Evolutionary conservation across 2,329 filamentous ascomycete species (phyloP).

Genomic region (Drechmeria coniospora): DNA sequence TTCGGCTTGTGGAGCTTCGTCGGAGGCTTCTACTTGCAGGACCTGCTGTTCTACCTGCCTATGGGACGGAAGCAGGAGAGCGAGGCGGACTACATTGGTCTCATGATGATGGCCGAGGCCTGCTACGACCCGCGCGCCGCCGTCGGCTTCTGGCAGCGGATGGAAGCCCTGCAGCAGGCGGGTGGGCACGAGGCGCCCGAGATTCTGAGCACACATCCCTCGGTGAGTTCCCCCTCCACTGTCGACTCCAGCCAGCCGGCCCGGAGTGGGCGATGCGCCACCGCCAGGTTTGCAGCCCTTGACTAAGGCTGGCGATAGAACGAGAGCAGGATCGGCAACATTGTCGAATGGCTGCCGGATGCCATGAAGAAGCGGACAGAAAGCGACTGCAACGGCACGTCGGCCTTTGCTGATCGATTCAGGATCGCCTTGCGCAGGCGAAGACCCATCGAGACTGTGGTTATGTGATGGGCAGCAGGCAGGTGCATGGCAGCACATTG

Average conservation of each 20-base stretch:
- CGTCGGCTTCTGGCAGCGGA: constrained; percentile 49
- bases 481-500: no score
- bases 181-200: constrained; percentile 42
- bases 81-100: constrained; percentile 67
- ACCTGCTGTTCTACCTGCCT: constrained; percentile 50
- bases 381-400: constrained; percentile 38
- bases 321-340: constrained; percentile 47
- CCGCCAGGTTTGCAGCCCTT: not conserved
- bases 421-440: constrained; percentile 28
- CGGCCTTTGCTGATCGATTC: constrained; percentile 37
- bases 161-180: constrained; percentile 34
- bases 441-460: constrained; percentile 4
- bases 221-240: constrained; percentile 26
- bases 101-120: constrained; percentile 71
- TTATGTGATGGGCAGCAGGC: no score
- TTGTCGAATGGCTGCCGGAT: constrained; percentile 45
- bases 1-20: constrained; percentile 26
- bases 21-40: constrained; percentile 31
- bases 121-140: constrained; percentile 60
- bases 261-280: no score
- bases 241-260: no score
- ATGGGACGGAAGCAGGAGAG: constrained; percentile 57
- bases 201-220: constrained; percentile 64
- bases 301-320: constrained; percentile 25
- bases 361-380: constrained; percentile 36